Conservation (phyloP, 1,139 yeast species). For the Lodderomyces elongisporus region DNA sequence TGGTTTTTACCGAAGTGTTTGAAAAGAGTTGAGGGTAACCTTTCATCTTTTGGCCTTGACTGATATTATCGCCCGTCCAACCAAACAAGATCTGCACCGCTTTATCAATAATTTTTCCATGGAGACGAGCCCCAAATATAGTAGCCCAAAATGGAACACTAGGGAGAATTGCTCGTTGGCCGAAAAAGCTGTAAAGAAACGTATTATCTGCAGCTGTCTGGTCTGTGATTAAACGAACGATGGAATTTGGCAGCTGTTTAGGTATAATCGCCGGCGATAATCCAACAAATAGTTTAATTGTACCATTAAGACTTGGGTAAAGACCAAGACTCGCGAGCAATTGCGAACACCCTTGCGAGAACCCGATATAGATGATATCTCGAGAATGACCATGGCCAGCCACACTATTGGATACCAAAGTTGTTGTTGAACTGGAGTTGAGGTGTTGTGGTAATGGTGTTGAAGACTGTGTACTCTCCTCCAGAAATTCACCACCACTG, state of each 20-base stretch:
- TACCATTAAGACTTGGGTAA: slow-evolving; percentile 29
- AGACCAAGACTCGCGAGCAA: slow-evolving; percentile 39
- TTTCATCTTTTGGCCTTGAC: slow-evolving; percentile 28
- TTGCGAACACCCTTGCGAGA: slow-evolving; percentile 46
- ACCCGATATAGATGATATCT: slow-evolving; percentile 35
- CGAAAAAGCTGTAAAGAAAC: slow-evolving; percentile 36
- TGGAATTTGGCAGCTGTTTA: slow-evolving; percentile 33
- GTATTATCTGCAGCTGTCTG: slow-evolving; percentile 30
- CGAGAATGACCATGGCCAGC: neutral
- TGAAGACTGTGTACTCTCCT: neutral
- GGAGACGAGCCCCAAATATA: slow-evolving; percentile 30
- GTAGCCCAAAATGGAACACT: slow-evolving; percentile 45
- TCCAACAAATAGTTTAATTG: slow-evolving; percentile 34
- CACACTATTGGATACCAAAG: neutral
- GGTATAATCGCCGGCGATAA: slow-evolving; percentile 46
- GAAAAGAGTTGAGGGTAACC: slow-evolving; percentile 49
- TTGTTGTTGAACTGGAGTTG: slow-evolving; percentile 2
- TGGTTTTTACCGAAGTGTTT: slow-evolving; percentile 41
- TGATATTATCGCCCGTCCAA: slow-evolving; percentile 36
- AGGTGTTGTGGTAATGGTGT: slow-evolving; percentile 1
- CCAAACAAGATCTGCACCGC: slow-evolving; percentile 36
- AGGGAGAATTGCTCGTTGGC: slow-evolving; percentile 39
- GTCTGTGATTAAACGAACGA: slow-evolving; percentile 31
- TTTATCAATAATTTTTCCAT: slow-evolving; percentile 34
- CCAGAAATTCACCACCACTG: no score